phyloP scores from a whole-genome alignment of 352 stramenopile species.

The Pythium scleroteichum region DNA sequence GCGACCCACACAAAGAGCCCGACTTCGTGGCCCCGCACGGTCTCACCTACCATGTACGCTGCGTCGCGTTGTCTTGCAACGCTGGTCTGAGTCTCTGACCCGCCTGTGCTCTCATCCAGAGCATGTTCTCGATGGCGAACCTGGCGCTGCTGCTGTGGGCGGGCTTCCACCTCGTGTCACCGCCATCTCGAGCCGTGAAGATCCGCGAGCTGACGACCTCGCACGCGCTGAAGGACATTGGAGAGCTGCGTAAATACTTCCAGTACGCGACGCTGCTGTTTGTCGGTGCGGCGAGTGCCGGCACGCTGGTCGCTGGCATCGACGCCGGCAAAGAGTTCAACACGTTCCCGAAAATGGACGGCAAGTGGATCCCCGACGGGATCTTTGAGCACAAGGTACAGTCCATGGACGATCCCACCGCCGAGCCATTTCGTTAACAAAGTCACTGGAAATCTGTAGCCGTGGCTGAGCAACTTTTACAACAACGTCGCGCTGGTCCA shows the following conservation, averaged over 20 bases:
- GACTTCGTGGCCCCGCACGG: slow-evolving; percentile 25
- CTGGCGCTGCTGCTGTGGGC: slow-evolving; percentile 67
- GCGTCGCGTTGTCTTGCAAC: no score
- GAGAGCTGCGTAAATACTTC: slow-evolving; percentile 52
- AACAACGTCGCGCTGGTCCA: slow-evolving; percentile 97
- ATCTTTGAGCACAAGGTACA: slow-evolving; percentile 60
- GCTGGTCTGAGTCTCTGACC: no score
- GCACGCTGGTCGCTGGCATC: slow-evolving; percentile 91
- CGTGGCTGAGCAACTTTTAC: slow-evolving; percentile 92
- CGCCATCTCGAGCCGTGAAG: slow-evolving; percentile 49
- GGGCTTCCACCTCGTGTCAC: slow-evolving; percentile 55
- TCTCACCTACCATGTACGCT: slow-evolving; percentile 25
- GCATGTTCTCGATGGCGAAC: slow-evolving; percentile 59
- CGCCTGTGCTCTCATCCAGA: slow-evolving; percentile 28
- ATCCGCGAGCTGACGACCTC: slow-evolving; percentile 52
- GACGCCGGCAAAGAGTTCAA: slow-evolving; percentile 98
- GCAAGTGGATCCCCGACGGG: slow-evolving; percentile 85
- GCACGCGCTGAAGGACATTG: slow-evolving; percentile 51
- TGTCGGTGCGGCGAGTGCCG: slow-evolving; percentile 38
- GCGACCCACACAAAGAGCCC: slow-evolving; percentile 19
- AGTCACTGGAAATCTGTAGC: slow-evolving; percentile 36
- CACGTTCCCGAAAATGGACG: slow-evolving; percentile 94
- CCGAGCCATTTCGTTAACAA: no score
- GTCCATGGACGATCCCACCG: no score
- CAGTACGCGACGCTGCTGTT: slow-evolving; percentile 44